Evolutionary conservation across 345 rosid genomes (phyloP), one percentile per base, ranked within the genome.

Genomic region (Tarenaya hassleriana): DNA sequence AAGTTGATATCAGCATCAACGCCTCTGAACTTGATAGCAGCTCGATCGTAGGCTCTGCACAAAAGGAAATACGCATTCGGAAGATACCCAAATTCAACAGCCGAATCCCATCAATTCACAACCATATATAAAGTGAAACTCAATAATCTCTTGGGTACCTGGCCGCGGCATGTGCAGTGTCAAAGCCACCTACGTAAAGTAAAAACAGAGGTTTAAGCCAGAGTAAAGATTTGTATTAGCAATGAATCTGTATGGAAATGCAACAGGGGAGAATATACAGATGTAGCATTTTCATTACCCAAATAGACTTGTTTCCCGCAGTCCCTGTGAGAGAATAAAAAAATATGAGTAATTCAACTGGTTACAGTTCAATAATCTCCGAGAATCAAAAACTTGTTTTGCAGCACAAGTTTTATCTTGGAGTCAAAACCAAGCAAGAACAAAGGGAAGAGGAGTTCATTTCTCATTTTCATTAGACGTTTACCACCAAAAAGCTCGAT

Each of bases 91-190:
- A 47, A 18, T 42, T 40, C 7, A 2, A 39, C 47, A 49, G 16
- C 4, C 20, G 1, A 49, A 33, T 19, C 12, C 31, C n/a, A 8
- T 29, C 29, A 24, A 24, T 24, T 10, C 1, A 13, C 3, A 8
- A 8, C n/a, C 8, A 37, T 1, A 37, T 8, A 2, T 13, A 37
- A 37, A n/a, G 3, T 14, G 13, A 49, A 38, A 7, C 34, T 40
- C 7, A 58, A 7, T 2, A 58, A 44, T 46, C 16, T 46, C 27
- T 15, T 1, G 33, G 18, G 18, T 16, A 87, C 98, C 98, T 87
- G n/a, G 96, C 98, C 5, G 98, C 98, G 53, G 92, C 81, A 63
- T 82, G 95, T 63, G 98, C 98, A 55, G 98, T 91, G 63, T 91
- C 98, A 69, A 91, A 91, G 56, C 98, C 98, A 66, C 98, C 97